Base-by-base conservation (phyloP, 148 eudicot species). In the Hydrangea macrophylla region DNA sequence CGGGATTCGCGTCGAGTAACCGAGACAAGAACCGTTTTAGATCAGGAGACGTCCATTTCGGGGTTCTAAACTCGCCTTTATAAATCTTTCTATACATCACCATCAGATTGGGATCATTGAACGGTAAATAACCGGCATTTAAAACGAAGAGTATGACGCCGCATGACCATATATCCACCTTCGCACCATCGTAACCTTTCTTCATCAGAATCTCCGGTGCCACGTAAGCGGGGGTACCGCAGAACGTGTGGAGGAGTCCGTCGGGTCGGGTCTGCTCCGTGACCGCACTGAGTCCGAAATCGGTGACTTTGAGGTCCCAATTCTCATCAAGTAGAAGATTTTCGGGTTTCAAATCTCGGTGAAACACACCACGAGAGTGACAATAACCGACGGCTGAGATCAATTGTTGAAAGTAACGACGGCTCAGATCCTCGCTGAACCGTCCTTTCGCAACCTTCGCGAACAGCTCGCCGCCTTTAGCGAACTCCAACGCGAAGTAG, bases 61-160 rank as follows among this genome's bases (percentile, higher is more conserved):
- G 64, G 48, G 27, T 35, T n/a, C 64, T 45, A 7, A 36, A 60
- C 30, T 36, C 64, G 17, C 64, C 64, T 22, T 50, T 56, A 45
- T 72, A 63, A 17, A 72, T 72, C 37, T 73, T 73, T 53, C 24
- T 37, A 6, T 67, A 67, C 77, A 73, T 73, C 48, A 45, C 77
- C 77, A 66, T 67, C 3, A 73, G 55, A n/a, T 73, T 67, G 2
- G 40, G 66, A 7, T 65, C 57, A 40, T 50, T 65, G 57, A 65
- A 65, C 25, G 77, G 77, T 7, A 73, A 55, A 20, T 48, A 66
- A 15, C 77, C 71, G 9, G 67, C 71, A 18, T 32, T 73, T 7
- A 73, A 20, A 0, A 73, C 77, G 40, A 1, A 73, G 18, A 73
- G 71, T 3, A 73, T 59, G 24, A 73, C 40, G 24, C 77, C 77